Base-by-base conservation (phyloP, 306 rosid genomes). In the Trifolium dubium region DNA sequence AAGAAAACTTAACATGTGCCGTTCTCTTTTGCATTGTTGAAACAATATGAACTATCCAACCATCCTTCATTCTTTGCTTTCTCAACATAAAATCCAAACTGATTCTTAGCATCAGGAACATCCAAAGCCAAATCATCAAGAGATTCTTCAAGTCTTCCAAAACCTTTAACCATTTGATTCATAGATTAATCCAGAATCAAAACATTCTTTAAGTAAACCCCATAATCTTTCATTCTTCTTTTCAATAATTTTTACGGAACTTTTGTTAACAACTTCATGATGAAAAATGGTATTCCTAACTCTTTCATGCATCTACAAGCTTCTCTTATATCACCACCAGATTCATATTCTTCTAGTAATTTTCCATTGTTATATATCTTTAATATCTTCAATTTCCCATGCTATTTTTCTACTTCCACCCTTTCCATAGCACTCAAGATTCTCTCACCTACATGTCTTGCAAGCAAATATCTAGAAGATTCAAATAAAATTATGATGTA, bases 391-490 rank as follows among this genome's bases (percentile, higher is more conserved):
- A 31, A 89, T 82, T 3, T 84, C 92, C 90, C 90, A 89, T 39
- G 92, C 96, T 3, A 83, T 83, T 53, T 79, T 74, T 54, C 90
- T 83, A 62, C 87, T 80, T 51, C 92, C 92, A 1, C 90, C 96
- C 14, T 90, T 92, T 11, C 96, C 96, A 92, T 92, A 89, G 77
- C 96, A 89, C 96, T 84, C 49, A 87, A 55, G 51, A 89, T 87
- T 34, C 92, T 55, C 75, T 89, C 92, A 10, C 96, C 96, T 0
- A 92, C 84, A 8, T 85, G 86, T 34, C 84, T 79, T 7, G 90
- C 96, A n/a, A n/a, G n/a, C n/a, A n/a, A n/a, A n/a, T n/a, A n/a
- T n/a, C n/a, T n/a, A n/a, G n/a, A n/a, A n/a, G n/a, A n/a, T n/a
- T n/a, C n/a, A n/a, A n/a, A n/a, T n/a, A n/a, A n/a, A n/a, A n/a